Conservation (phyloP, 306 rosid genomes). For the Acacia crassicarpa region DNA sequence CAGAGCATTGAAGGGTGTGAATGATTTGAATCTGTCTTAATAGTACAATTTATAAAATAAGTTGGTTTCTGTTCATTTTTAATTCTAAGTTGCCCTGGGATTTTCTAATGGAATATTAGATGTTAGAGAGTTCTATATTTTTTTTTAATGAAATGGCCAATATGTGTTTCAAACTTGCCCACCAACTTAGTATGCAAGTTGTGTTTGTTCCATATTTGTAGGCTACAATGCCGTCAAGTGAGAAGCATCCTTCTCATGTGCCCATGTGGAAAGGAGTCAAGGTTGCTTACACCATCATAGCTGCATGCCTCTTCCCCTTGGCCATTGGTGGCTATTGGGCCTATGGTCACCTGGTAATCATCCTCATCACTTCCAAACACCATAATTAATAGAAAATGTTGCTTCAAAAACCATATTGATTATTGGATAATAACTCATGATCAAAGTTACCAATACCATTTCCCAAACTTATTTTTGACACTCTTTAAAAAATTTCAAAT, state of each 20-base stretch:
- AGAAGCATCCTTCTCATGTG: conserved; percentile 15
- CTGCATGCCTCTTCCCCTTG: conserved; percentile 9
- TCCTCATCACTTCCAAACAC: not conserved
- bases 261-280: conserved; percentile 19
- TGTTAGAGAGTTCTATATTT: not conserved
- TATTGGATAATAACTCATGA: not conserved
- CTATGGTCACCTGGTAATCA: not conserved
- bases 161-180: not conserved
- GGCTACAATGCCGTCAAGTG: conserved; percentile 19
- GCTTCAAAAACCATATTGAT: not conserved
- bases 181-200: not conserved
- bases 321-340: conserved; percentile 24
- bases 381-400: not conserved
- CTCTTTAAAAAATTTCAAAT: not conserved
- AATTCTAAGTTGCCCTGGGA: not conserved
- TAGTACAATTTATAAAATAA: not conserved
- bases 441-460: not conserved
- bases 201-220: not conserved
- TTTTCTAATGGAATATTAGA: not conserved
- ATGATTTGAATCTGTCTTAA: not conserved
- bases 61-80: not conserved
- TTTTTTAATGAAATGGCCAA: not conserved
- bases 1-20: not conserved
- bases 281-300: conserved; percentile 3
- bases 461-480: not conserved